Evolutionary conservation across 345 rosid genomes (phyloP).

Genomic region (Heritiera fomes): DNA sequence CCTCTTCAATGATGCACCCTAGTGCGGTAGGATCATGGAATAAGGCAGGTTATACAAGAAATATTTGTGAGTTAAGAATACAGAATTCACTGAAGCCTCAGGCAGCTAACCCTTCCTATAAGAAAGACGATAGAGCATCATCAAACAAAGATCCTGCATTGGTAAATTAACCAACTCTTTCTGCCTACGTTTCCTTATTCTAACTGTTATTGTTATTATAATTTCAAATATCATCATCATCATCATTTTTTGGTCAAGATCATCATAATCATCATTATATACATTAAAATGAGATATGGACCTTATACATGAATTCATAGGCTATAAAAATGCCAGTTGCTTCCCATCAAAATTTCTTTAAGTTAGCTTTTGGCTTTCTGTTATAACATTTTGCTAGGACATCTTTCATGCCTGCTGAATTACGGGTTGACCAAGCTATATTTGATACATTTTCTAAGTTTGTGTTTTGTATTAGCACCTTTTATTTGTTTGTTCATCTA

Average conservation of each 20-base stretch:
- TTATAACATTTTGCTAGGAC: too few relatives aligned
- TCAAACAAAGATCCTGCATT: conserved; percentile 29
- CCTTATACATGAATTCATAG: not conserved
- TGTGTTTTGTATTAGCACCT: too few relatives aligned
- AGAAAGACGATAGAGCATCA: conserved; percentile 4
- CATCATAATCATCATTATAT: not conserved
- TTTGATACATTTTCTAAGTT: too few relatives aligned
- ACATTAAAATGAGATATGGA: not conserved
- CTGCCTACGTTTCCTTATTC: not conserved
- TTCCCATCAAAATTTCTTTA: too few relatives aligned
- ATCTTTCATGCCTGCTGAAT: too few relatives aligned
- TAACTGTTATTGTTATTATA: not conserved
- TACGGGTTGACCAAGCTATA: too few relatives aligned
- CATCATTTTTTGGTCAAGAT: not conserved
- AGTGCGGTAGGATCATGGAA: conserved; percentile 25
- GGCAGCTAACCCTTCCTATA: conserved; percentile 22
- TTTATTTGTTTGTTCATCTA: too few relatives aligned
- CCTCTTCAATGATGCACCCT: conserved; percentile 50
- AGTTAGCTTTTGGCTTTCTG: too few relatives aligned
- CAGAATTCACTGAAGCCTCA: conserved; percentile 32
- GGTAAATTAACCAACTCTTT: conserved; percentile 30
- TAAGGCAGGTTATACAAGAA: conserved; percentile 25
- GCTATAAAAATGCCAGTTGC: not conserved
- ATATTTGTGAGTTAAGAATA: conserved; percentile 25
- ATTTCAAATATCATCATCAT: not conserved